Conservation (phyloP, 73 alveolate genomes). For the Symbiodinium natans region DNA sequence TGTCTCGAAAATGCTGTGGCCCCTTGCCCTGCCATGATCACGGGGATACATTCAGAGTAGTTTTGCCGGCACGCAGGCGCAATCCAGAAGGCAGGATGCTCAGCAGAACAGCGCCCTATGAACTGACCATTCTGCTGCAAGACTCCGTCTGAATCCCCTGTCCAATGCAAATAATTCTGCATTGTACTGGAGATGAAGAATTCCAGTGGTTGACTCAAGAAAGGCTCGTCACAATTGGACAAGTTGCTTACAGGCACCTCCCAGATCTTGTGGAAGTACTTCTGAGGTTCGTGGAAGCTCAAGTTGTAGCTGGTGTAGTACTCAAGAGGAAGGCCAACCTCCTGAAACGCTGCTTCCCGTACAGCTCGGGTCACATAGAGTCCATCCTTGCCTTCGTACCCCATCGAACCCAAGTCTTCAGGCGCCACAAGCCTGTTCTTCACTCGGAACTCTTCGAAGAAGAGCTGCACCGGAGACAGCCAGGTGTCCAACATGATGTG, state of each 20-base stretch:
- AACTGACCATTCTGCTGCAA: background rate
- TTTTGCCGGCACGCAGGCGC: constrained; percentile 65
- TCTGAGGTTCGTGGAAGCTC: constrained; percentile 12
- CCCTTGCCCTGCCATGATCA: background rate
- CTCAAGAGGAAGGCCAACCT: constrained; percentile 37
- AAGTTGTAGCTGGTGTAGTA: constrained; percentile 42
- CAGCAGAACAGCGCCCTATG: too few relatives aligned
- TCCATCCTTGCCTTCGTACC: constrained; percentile 24
- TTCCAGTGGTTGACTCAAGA: background rate
- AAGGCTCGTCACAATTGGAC: background rate
- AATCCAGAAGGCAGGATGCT: constrained; percentile 16
- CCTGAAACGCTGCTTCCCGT: background rate
- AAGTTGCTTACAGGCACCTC: background rate
- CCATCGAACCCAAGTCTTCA: constrained; percentile 30
- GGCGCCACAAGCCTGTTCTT: background rate
- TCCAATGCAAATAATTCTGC: constrained; percentile 35
- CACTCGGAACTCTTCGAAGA: background rate
- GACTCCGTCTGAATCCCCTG: constrained; percentile 53
- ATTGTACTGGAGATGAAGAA: background rate
- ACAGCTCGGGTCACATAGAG: constrained; percentile 14
- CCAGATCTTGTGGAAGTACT: background rate
- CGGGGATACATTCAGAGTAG: background rate
- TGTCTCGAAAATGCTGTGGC: background rate
- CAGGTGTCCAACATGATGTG: background rate
- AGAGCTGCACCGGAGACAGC: background rate